Conservation (phyloP, 2,329 filamentous ascomycete species). For the Fusarium drepaniforme region DNA sequence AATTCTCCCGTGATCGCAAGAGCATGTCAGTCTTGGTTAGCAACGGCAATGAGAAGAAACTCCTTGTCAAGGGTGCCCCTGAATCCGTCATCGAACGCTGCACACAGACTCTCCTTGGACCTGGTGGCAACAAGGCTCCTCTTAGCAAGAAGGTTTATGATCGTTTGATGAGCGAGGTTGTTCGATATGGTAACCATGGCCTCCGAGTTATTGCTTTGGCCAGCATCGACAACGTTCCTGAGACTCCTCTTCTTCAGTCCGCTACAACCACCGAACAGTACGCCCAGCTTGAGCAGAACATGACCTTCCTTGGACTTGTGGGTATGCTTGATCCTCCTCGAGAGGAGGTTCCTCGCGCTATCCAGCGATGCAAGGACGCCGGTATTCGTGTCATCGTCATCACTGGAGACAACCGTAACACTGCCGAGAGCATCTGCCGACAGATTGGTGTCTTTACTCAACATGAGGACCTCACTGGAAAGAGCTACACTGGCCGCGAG, state of each 20-base stretch:
- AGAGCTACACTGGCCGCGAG: slow-evolving; percentile 95
- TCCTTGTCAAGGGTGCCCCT: slow-evolving; percentile 96
- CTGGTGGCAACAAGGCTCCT: slow-evolving; percentile 80
- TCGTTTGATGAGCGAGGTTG: slow-evolving; percentile 82
- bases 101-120: slow-evolving; percentile 82
- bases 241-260: slow-evolving; percentile 75
- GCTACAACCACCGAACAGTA: slow-evolving; percentile 91
- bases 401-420: slow-evolving; percentile 97
- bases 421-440: slow-evolving; percentile 96
- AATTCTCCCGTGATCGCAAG: slow-evolving; percentile 98
- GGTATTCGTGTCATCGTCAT: slow-evolving; percentile 98
- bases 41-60: slow-evolving; percentile 76
- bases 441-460: slow-evolving; percentile 93
- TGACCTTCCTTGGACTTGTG: slow-evolving; percentile 93
- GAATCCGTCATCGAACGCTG: slow-evolving; percentile 96
- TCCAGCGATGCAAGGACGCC: slow-evolving; percentile 89
- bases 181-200: slow-evolving; percentile 91
- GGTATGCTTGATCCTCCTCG: slow-evolving; percentile 98
- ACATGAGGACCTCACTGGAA: slow-evolving; percentile 85
- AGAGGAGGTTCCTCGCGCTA: slow-evolving; percentile 88
- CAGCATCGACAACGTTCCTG: slow-evolving; percentile 80
- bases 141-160: slow-evolving; percentile 77
- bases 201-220: slow-evolving; percentile 96
- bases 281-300: slow-evolving; percentile 87
- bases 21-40: slow-evolving; percentile 97